Evolutionary conservation across 495 filamentous ascomycete genomes (phyloP).

Genomic region (Aspergillus carlsbadensis): DNA sequence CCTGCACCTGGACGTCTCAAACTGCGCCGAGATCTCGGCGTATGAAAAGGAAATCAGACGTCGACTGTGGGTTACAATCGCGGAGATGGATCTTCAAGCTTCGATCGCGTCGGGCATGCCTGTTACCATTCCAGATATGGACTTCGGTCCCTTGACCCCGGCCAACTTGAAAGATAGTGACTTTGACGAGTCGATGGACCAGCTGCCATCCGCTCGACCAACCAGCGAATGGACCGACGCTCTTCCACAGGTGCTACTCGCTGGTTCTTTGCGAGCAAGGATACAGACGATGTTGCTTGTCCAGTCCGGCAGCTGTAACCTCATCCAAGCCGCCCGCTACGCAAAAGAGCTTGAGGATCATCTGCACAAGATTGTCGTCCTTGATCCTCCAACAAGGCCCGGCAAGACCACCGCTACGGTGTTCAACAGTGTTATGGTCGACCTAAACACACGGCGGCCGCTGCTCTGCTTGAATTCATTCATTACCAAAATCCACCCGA

Average conservation of each 20-base stretch:
- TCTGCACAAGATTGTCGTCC: too few relatives aligned
- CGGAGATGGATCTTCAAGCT: constrained; percentile 42
- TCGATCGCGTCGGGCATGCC: constrained; percentile 41
- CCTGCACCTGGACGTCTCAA: constrained; percentile 54
- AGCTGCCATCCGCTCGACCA: constrained; percentile 26
- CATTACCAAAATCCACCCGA: constrained; percentile 2
- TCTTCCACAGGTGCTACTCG: neutral
- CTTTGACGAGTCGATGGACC: constrained; percentile 34
- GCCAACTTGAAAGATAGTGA: constrained; percentile 43
- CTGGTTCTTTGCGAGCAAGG: neutral
- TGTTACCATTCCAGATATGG: constrained; percentile 28
- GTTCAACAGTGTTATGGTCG: constrained; percentile 21
- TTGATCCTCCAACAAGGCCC: neutral
- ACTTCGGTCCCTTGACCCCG: constrained; percentile 24
- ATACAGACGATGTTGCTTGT: neutral
- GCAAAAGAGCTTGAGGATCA: too few relatives aligned
- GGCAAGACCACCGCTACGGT: neutral
- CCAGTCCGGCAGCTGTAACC: neutral
- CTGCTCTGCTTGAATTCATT: constrained; percentile 27
- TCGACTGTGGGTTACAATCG: constrained; percentile 45
- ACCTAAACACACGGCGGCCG: constrained; percentile 23
- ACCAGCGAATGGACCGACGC: neutral
- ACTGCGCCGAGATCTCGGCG: constrained; percentile 19
- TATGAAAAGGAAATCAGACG: constrained; percentile 38
- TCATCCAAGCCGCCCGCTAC: too few relatives aligned